A percentile compares a stretch with the other conserved stretches of the same genome.
Evolutionary conservation across 2,329 filamentous ascomycete species (phyloP).

Genomic region (Ustilaginoidea virens): DNA sequence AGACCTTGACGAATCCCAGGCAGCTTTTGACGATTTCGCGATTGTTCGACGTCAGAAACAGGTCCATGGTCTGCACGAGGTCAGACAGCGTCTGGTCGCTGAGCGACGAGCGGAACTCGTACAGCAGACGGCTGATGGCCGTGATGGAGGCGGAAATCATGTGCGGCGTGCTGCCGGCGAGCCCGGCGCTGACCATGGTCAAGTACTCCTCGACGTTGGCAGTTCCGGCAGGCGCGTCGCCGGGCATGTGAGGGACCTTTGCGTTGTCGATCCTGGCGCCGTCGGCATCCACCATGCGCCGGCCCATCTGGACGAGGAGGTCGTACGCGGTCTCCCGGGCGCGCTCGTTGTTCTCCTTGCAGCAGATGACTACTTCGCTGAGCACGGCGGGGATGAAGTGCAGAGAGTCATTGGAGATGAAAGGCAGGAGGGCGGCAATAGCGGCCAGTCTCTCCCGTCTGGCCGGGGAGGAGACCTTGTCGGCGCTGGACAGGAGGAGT

Average conservation of each 20-base stretch:
- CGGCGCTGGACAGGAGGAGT: conserved; percentile 63
- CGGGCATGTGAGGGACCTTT: conserved; percentile 75
- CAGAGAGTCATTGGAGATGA: conserved; percentile 60
- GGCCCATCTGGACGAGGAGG: conserved; percentile 74
- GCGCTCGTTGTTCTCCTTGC: conserved; percentile 95
- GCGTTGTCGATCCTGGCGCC: conserved; percentile 68
- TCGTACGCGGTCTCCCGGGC: conserved; percentile 82
- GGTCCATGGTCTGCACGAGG: conserved; percentile 84
- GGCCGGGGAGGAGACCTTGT: conserved; percentile 76
- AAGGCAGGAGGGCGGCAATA: conserved; percentile 64
- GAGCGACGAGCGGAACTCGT: conserved; percentile 67
- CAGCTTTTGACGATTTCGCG: conserved; percentile 92
- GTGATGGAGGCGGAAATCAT: conserved; percentile 98
- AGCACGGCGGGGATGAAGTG: conserved; percentile 89
- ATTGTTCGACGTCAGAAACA: conserved; percentile 93
- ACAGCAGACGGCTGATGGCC: conserved; percentile 81
- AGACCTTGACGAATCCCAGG: conserved; percentile 92
- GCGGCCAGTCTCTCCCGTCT: conserved; percentile 75
- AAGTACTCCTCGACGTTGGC: conserved; percentile 91
- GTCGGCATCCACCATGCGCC: conserved; percentile 52
- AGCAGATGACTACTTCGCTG: conserved; percentile 87
- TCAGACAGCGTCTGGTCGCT: conserved; percentile 59
- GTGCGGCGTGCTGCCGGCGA: conserved; percentile 83
- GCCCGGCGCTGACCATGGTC: conserved; percentile 93
- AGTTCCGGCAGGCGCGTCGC: conserved; percentile 58